Base-by-base conservation (phyloP, 1,284 basidiomycete genomes). In the Lignosus rhinocerotis region DNA sequence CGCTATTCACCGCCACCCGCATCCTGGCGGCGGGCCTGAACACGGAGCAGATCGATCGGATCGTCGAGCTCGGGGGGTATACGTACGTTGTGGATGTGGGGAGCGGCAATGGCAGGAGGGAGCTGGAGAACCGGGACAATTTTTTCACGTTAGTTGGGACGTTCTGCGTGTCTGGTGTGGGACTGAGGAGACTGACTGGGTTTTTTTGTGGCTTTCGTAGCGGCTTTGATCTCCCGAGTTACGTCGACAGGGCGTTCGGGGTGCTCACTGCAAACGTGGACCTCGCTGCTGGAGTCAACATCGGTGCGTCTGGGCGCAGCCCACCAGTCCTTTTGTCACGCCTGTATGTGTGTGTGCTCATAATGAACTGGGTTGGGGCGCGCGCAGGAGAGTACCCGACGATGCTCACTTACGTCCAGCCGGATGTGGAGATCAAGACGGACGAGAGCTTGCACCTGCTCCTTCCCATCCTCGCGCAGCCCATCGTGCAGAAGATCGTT, bases 401-500 rank as follows among this genome's bases (percentile, higher is more conserved):
- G 11, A 78, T 78, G 14, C 71, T 93, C 55, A 74, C 80, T 31
- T 90, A 89, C 68, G 80, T 79, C 6, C 90, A 93, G 68, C 64
- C 66, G 33, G 69, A 73, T 50, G 79, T 92, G 25, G 79, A 84
- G 2, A 86, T 86, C 25, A 69, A 72, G 34, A 90, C 88, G 1
- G 90, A 89, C 67, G 70, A 80, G 12, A 85, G 78, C 53, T 74
- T 91, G 55, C 77, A 89, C 67, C 70, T 86, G 50, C 81, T 93
- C 49, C 76, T 93, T 8, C 90, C 90, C 8, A 72, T 89, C 46
- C 79, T 93, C 51, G 90, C 91, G 1, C 78, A 82, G 58, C 90
- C 91, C 3, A 91, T 93, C 59, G 90, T 92, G n/a, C 88, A 93
- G 71, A 85, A 83, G 64, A 82, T 93, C 60, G 87, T 93, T 42